phyloP scores from a whole-genome alignment of 1,284 basidiomycete genomes.

The Fistulinella cinereoalba region DNA sequence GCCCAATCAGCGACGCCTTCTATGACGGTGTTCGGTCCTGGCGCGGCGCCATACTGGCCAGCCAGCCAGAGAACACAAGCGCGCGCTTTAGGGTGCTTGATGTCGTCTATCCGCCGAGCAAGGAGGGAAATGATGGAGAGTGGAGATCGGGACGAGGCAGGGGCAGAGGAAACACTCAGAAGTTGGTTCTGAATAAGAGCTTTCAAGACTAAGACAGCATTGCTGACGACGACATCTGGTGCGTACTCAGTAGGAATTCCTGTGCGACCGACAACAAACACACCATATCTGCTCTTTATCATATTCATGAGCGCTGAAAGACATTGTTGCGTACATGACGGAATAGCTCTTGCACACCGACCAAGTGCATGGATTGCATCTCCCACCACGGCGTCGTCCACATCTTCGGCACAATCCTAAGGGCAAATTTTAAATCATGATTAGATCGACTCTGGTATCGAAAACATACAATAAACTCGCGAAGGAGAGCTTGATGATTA shows the following conservation, averaged over 20 bases:
- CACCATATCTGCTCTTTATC: constrained; percentile 73
- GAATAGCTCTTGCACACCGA: constrained; percentile 63
- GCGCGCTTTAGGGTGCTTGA: constrained; percentile 73
- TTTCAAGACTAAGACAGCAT: constrained; percentile 82
- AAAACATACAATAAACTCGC: constrained; percentile 75
- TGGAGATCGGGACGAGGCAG: constrained; percentile 45
- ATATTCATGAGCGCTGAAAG: constrained; percentile 74
- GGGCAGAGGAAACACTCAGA: constrained; percentile 11
- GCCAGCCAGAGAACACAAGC: constrained; percentile 90
- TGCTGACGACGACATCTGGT: constrained; percentile 56
- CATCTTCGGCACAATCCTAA: constrained; percentile 76
- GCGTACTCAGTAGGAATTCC: constrained; percentile 2
- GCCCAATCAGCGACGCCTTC: constrained; percentile 68
- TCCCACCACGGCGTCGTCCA: constrained; percentile 66
- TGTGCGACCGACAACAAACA: constrained; percentile 15
- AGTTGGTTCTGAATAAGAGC: constrained; percentile 73
- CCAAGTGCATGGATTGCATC: constrained; percentile 79
- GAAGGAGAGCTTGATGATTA: constrained; percentile 67
- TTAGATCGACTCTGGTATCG: neutral
- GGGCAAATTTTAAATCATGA: neutral
- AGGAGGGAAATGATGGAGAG: constrained; percentile 72
- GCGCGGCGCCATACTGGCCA: constrained; percentile 70
- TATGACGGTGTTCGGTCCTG: constrained; percentile 36
- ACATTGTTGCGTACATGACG: constrained; percentile 68
- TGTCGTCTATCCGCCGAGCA: constrained; percentile 71